phyloP scores from a whole-genome alignment of 345 rosid species.

The Raphanus sativus region DNA sequence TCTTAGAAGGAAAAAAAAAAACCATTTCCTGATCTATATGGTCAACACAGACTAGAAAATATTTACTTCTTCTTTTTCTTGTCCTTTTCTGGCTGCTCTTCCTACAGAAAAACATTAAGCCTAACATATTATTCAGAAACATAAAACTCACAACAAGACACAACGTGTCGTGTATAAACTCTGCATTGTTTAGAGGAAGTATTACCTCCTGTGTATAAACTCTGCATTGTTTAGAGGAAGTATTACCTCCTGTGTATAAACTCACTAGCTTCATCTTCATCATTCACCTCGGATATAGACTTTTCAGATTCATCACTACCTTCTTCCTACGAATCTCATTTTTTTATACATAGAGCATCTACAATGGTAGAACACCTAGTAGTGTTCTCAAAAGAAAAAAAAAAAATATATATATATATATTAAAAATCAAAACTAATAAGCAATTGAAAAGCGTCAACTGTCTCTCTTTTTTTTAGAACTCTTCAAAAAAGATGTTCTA shows the following conservation, averaged over 20 bases:
- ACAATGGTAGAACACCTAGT: no score
- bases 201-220: constrained; percentile 41
- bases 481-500: no score
- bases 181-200: not conserved
- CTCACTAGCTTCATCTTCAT: constrained; percentile 56
- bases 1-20: not conserved
- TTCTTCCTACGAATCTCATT: constrained; percentile 40
- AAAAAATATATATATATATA: no score
- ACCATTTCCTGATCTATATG: constrained; percentile 13
- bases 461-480: no score
- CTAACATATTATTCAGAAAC: not conserved
- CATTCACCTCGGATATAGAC: constrained; percentile 65
- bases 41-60: constrained; percentile 15
- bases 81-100: constrained; percentile 32
- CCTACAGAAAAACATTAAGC: not conserved
- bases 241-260: constrained; percentile 40
- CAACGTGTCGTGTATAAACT: not conserved
- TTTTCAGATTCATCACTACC: constrained; percentile 62
- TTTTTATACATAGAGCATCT: not conserved
- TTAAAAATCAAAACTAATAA: no score
- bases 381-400: no score
- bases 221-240: not conserved
- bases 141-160: not conserved
- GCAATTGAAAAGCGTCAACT: no score
- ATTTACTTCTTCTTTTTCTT: not conserved